Conservation (phyloP, 176 grass and related monocot genomes). For the Triticum aestivum region DNA sequence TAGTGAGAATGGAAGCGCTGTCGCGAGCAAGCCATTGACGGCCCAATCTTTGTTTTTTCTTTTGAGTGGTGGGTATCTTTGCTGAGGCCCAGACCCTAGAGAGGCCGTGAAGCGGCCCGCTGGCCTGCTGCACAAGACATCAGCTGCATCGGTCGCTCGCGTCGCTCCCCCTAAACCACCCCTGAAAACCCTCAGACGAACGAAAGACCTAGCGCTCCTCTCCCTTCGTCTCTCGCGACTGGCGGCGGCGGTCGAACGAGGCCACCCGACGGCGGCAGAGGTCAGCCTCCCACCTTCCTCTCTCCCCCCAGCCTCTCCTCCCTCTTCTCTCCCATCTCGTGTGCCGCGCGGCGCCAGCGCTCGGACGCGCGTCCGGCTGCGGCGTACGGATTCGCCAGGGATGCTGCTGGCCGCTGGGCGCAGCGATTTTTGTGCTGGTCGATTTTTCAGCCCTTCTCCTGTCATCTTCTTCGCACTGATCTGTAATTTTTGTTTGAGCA, state of each 20-base stretch:
- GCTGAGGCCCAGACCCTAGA: too few relatives aligned
- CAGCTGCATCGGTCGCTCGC: background rate
- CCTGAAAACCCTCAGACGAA: background rate
- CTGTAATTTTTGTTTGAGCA: background rate
- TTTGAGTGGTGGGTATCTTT: too few relatives aligned
- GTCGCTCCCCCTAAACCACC: background rate
- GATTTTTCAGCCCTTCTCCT: background rate
- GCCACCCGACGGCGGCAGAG: background rate
- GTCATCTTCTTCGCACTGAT: background rate
- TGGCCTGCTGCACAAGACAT: background rate
- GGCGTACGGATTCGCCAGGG: too few relatives aligned
- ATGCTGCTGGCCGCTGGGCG: too few relatives aligned
- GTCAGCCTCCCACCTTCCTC: background rate
- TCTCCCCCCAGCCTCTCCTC: background rate
- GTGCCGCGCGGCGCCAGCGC: background rate
- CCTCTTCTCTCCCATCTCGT: background rate
- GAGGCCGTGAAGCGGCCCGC: background rate
- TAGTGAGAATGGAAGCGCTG: too few relatives aligned
- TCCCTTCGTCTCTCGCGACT: background rate
- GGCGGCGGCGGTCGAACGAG: background rate
- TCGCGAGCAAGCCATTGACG: too few relatives aligned
- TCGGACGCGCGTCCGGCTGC: too few relatives aligned
- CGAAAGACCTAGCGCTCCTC: background rate
- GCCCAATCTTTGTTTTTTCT: too few relatives aligned
- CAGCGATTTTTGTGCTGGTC: background rate